Evolutionary conservation across 768 basidiomycete genomes (phyloP).

Genomic region (Cystofilobasidium capitatum): DNA sequence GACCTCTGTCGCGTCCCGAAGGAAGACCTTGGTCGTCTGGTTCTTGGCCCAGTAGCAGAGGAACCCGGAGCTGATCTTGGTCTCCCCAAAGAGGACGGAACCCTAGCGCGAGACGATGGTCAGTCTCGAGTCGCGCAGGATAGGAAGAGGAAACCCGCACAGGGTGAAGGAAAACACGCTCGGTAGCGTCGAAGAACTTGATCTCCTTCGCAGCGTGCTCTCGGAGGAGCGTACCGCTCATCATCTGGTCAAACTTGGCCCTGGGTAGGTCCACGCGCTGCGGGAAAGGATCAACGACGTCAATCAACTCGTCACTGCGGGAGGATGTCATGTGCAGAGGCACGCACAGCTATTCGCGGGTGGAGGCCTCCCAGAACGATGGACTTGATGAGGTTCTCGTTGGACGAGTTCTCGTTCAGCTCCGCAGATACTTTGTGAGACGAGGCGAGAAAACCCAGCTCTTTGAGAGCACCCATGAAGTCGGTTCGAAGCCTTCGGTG

Average conservation of each 20-base stretch:
- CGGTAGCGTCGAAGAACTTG: conserved; percentile 62
- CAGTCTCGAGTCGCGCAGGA: neutral
- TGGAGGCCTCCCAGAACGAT: conserved; percentile 78
- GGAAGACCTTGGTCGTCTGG: conserved; percentile 65
- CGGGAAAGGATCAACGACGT: neutral
- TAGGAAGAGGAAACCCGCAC: neutral
- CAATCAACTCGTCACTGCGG: neutral
- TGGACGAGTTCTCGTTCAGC: conserved; percentile 46
- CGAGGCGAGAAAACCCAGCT: conserved; percentile 56
- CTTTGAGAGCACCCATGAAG: conserved; percentile 58
- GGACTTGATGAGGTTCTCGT: conserved; percentile 56
- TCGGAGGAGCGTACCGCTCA: conserved; percentile 70
- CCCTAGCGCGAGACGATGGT: conserved; percentile 43
- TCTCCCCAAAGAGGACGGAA: conserved; percentile 64
- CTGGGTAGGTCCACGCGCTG: conserved; percentile 58
- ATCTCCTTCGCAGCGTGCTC: conserved; percentile 77
- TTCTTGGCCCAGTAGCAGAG: conserved; percentile 75
- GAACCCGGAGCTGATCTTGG: conserved; percentile 67
- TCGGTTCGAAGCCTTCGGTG: conserved; percentile 60
- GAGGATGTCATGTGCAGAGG: neutral
- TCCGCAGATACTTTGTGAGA: neutral
- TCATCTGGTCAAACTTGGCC: conserved; percentile 73
- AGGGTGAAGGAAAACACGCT: conserved; percentile 38
- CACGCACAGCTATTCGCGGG: conserved; percentile 56
- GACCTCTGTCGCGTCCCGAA: conserved; percentile 85